Conservation (phyloP, 2,329 filamentous ascomycete genomes). For the Colletotrichum sidae region DNA sequence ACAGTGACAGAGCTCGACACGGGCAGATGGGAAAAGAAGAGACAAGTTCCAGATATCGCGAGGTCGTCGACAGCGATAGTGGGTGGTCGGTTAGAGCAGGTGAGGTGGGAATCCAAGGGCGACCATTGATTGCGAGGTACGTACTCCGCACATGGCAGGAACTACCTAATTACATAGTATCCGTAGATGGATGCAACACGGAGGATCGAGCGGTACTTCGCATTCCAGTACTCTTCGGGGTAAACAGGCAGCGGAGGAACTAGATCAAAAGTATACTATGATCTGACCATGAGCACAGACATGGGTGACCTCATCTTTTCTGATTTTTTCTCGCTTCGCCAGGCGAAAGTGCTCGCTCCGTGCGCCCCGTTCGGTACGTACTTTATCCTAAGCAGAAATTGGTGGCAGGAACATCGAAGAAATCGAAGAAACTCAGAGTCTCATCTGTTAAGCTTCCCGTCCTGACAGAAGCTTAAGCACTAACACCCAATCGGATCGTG, state of each 20-base stretch:
- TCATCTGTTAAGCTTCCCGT: constrained; percentile 31
- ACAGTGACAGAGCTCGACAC: too few species aligned
- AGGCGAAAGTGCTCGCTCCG: not conserved
- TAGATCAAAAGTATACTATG: too few species aligned
- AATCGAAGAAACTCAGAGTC: not conserved
- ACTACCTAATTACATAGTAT: too few species aligned
- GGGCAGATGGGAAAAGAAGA: not conserved
- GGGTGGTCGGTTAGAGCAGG: too few species aligned
- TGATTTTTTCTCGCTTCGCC: not conserved
- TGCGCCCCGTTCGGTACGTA: not conserved
- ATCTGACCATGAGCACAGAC: constrained; percentile 20
- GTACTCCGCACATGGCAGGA: too few species aligned
- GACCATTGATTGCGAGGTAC: too few species aligned
- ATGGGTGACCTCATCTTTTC: constrained; percentile 33
- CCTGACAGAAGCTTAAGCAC: not conserved
- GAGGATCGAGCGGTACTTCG: too few species aligned
- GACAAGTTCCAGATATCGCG: constrained; percentile 9
- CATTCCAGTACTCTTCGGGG: not conserved
- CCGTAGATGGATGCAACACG: too few species aligned
- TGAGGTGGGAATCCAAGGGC: too few species aligned
- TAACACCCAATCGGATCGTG: constrained; percentile 19
- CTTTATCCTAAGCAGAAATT: too few species aligned
- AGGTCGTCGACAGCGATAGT: not conserved
- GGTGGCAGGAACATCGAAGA: too few species aligned
- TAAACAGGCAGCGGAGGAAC: not conserved